Percentiles rank a stretch among this genome's conserved stretches.
These are phyloP conservation scores for Metschnikowia reukaufii DNA, from an alignment of 805 yeast species.

Conservation along the genomic window DNA sequence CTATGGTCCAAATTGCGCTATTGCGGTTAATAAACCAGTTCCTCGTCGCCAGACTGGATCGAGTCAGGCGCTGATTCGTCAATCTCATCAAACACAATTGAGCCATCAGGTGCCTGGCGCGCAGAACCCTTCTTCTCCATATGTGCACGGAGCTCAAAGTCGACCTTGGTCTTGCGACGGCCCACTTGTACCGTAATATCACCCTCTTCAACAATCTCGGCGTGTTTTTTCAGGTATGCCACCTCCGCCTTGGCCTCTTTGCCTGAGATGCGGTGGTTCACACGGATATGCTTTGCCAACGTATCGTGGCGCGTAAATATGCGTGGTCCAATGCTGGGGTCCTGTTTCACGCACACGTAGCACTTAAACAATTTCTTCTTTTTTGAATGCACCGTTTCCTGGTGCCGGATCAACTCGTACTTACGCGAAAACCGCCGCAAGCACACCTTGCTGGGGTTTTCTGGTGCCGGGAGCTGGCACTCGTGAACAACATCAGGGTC, in stretches of 20 bases:
- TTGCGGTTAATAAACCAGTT: slow-evolving; percentile 8
- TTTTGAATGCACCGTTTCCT: slow-evolving; percentile 92
- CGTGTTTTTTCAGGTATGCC: slow-evolving; percentile 45
- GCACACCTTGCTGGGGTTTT: slow-evolving; percentile 41
- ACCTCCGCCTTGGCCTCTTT: slow-evolving; percentile 50
- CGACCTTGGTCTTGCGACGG: slow-evolving; percentile 45
- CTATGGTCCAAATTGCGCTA: no score
- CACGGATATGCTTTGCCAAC: slow-evolving; percentile 78
- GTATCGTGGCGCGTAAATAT: slow-evolving; percentile 95
- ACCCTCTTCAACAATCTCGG: slow-evolving; percentile 49
- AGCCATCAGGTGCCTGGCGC: slow-evolving; percentile 20
- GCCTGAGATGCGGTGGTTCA: slow-evolving; percentile 46
- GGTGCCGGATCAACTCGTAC: slow-evolving; percentile 91
- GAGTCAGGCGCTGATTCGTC: slow-evolving; percentile 19
- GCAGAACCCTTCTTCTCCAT: slow-evolving; percentile 37
- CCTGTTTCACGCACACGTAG: slow-evolving; percentile 75
- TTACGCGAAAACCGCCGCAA: slow-evolving; percentile 54
- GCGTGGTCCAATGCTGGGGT: slow-evolving; percentile 57
- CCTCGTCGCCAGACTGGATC: slow-evolving; percentile 13
- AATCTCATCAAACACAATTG: slow-evolving; percentile 15
- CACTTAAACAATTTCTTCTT: slow-evolving; percentile 85
- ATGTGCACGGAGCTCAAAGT: slow-evolving; percentile 45
- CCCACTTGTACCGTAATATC: slow-evolving; percentile 49
- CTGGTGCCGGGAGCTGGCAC: slow-evolving; percentile 46
- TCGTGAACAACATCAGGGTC: slow-evolving; percentile 49